Evolutionary conservation across 768 basidiomycete genomes (phyloP).

Genomic region (Leccinellum albellum): DNA sequence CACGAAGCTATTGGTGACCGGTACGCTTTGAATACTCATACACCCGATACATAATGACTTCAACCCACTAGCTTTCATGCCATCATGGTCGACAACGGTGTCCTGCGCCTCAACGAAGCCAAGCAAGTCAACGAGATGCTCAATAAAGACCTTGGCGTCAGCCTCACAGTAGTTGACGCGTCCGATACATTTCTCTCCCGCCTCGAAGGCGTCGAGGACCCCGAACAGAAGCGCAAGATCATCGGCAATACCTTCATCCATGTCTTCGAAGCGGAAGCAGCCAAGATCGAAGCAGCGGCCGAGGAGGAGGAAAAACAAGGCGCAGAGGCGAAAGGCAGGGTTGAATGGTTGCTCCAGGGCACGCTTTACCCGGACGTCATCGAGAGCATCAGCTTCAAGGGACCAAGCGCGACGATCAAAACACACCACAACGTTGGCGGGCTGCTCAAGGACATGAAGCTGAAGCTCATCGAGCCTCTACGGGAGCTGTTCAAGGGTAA

Average conservation of each 20-base stretch:
- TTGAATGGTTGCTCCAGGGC: constrained; percentile 97
- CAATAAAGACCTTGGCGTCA: constrained; percentile 89
- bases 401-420: constrained; percentile 98
- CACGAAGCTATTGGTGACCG: constrained; percentile 98
- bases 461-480: constrained; percentile 96
- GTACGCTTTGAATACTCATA: constrained; percentile 36
- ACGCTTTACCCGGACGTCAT: constrained; percentile 99
- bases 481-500: constrained; percentile 97
- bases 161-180: constrained; percentile 93
- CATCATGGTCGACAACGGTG: constrained; percentile 99
- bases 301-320: constrained; percentile 69
- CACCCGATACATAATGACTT: neutral
- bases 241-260: constrained; percentile 99
- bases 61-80: constrained; percentile 78
- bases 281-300: constrained; percentile 79
- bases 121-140: constrained; percentile 91
- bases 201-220: constrained; percentile 90
- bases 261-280: constrained; percentile 92
- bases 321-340: constrained; percentile 76
- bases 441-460: constrained; percentile 93
- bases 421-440: constrained; percentile 99
- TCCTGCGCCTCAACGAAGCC: constrained; percentile 88
- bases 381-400: constrained; percentile 99
- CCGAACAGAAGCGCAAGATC: constrained; percentile 95
- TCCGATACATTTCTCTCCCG: constrained; percentile 88